Conservation (phyloP, 176 grass and related monocot genomes). For the Tillandsia fasciculata region DNA sequence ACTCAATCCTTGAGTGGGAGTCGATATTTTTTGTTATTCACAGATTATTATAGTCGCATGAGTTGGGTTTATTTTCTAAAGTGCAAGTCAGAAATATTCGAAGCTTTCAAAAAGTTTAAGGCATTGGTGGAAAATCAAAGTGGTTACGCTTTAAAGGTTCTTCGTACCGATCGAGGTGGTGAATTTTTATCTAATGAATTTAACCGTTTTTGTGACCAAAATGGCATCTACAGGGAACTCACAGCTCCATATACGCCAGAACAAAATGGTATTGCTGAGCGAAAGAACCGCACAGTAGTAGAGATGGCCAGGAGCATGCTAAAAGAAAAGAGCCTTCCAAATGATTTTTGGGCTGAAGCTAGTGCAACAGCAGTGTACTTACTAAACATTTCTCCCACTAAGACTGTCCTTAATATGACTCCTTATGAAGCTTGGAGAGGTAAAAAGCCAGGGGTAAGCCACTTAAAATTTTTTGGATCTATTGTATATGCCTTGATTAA, state of each 20-base stretch:
- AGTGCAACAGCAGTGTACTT: not conserved
- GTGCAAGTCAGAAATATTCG: not conserved
- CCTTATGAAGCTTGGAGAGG: not conserved
- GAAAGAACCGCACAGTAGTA: not conserved
- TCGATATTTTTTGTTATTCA: no score
- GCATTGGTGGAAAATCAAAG: not conserved
- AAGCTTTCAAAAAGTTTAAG: not conserved
- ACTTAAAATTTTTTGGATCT: not conserved
- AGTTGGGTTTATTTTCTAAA: not conserved
- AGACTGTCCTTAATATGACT: not conserved
- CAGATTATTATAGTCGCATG: not conserved
- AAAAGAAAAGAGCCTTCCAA: not conserved
- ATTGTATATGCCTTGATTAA: not conserved
- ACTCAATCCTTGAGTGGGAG: no score
- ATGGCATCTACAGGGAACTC: not conserved
- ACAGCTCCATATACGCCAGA: not conserved
- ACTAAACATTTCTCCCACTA: not conserved
- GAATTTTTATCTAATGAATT: not conserved
- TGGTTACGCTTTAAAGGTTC: not conserved
- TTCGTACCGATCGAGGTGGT: not conserved
- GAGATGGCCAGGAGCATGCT: not conserved
- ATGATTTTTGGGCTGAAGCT: not conserved
- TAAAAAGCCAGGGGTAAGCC: not conserved
- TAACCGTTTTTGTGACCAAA: not conserved
- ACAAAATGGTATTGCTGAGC: not conserved